A percentile compares a stretch with the other conserved stretches of the same genome.
phyloP scores from a whole-genome alignment of 2,329 filamentous ascomycete genomes.

The Claviceps lovelessii region DNA sequence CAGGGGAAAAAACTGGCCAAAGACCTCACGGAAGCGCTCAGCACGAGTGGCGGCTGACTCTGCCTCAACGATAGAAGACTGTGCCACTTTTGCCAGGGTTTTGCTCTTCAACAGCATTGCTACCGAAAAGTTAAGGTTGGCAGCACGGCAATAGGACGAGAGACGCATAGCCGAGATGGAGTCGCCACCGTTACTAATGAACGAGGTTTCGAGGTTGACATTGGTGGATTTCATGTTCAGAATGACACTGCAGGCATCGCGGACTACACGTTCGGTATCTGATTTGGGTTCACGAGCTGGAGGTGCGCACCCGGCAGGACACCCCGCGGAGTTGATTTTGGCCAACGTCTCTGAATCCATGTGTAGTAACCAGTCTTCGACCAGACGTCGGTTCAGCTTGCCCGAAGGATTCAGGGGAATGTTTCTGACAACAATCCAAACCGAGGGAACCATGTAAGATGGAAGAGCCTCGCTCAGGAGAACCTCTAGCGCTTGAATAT shows the following conservation, averaged over 20 bases:
- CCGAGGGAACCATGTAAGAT: conserved; percentile 1
- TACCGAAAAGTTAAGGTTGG: conserved; percentile 17
- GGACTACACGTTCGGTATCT: conserved; percentile 2
- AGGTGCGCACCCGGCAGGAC: background rate
- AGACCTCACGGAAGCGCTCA: background rate
- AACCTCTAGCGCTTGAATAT: conserved; percentile 4
- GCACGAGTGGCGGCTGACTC: background rate
- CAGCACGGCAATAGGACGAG: conserved; percentile 22
- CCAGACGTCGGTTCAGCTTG: conserved; percentile 7
- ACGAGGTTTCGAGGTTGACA: conserved; percentile 18
- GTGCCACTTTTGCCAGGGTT: background rate
- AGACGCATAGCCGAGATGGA: conserved; percentile 30
- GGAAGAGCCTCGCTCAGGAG: conserved; percentile 3
- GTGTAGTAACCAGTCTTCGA: conserved; percentile 3
- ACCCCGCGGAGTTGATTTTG: background rate
- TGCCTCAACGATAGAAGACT: background rate
- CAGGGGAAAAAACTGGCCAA: conserved; percentile 1
- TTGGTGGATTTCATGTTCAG: conserved; percentile 21
- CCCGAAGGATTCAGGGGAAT: conserved; percentile 8
- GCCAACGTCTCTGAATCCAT: background rate
- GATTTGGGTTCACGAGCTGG: background rate
- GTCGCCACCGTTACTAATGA: conserved; percentile 28
- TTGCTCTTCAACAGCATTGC: conserved; percentile 3
- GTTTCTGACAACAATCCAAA: background rate
- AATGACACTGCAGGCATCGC: conserved; percentile 24